Percentiles rank a stretch among this genome's conserved stretches.
Conservation (phyloP, 2,329 filamentous ascomycete genomes). For the Fusarium begoniae region DNA sequence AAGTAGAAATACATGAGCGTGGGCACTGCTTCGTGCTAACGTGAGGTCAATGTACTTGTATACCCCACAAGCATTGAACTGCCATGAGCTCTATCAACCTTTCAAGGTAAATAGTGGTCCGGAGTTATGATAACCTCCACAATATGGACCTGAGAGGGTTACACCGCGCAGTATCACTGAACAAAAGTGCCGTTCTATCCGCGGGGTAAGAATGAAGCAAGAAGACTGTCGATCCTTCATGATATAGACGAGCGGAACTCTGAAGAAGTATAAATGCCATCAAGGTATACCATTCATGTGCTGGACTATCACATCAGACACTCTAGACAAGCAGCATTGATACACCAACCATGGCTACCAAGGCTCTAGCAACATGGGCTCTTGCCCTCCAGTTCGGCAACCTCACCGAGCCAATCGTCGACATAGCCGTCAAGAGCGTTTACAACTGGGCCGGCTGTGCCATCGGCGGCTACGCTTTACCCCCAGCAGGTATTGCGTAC, state of each 20-base stretch:
- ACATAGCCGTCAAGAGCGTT: neutral
- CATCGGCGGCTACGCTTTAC: neutral
- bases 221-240: neutral
- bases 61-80: neutral
- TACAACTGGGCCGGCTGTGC: constrained; percentile 5
- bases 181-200: neutral
- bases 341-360: neutral
- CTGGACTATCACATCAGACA: neutral
- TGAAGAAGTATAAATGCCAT: neutral
- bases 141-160: neutral
- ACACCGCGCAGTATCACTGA: neutral
- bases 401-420: neutral
- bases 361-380: neutral
- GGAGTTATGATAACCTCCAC: neutral
- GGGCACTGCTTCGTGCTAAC: neutral
- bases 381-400: constrained; percentile 1
- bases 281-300: neutral
- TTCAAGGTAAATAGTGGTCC: neutral
- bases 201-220: neutral
- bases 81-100: rapidly evolving
- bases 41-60: neutral
- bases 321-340: neutral
- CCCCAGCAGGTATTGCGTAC: neutral
- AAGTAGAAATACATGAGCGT: neutral
- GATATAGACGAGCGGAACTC: rapidly evolving